Percentiles rank a stretch among this genome's conserved stretches.
phyloP scores from a whole-genome alignment of 495 filamentous ascomycete genomes.

The Darksidea phi region DNA sequence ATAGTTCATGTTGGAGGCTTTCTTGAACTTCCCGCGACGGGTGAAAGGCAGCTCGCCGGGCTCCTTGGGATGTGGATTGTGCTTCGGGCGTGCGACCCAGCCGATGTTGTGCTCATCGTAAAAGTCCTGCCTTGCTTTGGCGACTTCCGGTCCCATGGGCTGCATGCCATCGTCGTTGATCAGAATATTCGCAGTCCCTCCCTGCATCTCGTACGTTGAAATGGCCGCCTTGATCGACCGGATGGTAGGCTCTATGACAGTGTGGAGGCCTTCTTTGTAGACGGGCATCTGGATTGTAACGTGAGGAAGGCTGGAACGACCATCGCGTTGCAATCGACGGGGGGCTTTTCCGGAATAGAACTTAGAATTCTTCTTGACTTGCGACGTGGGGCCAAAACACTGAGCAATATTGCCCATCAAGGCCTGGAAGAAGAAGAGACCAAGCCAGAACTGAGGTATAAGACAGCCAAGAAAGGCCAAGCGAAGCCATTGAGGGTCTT shows the following conservation, averaged over 20 bases:
- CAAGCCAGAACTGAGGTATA: slow-evolving; percentile 56
- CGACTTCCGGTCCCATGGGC: slow-evolving; percentile 51
- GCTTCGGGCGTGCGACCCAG: slow-evolving; percentile 49
- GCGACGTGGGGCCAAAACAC: slow-evolving; percentile 58
- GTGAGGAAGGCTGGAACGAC: slow-evolving; percentile 54
- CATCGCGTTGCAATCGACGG: slow-evolving; percentile 47
- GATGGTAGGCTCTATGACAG: slow-evolving; percentile 63
- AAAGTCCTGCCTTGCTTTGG: slow-evolving; percentile 59
- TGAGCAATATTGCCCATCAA: slow-evolving; percentile 57
- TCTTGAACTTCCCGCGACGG: slow-evolving; percentile 69
- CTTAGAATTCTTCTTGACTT: slow-evolving; percentile 57
- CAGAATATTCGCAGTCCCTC: slow-evolving; percentile 53
- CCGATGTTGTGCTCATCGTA: slow-evolving; percentile 46
- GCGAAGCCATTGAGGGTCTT: slow-evolving; percentile 52
- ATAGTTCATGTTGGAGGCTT: slow-evolving; percentile 74
- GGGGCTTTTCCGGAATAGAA: slow-evolving; percentile 60
- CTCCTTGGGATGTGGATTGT: slow-evolving; percentile 51
- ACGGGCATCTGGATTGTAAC: slow-evolving; percentile 75
- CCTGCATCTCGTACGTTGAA: slow-evolving; percentile 63
- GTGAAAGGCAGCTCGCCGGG: slow-evolving; percentile 48
- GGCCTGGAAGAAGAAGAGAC: slow-evolving; percentile 64
- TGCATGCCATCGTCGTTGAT: slow-evolving; percentile 54
- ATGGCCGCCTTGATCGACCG: slow-evolving; percentile 63
- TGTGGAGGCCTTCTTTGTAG: slow-evolving; percentile 67
- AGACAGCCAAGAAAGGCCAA: slow-evolving; percentile 49